These are phyloP conservation scores for Saccharomyces pastorianus DNA, from an alignment of 1,139 yeast genomes.

Conservation along the genomic window DNA sequence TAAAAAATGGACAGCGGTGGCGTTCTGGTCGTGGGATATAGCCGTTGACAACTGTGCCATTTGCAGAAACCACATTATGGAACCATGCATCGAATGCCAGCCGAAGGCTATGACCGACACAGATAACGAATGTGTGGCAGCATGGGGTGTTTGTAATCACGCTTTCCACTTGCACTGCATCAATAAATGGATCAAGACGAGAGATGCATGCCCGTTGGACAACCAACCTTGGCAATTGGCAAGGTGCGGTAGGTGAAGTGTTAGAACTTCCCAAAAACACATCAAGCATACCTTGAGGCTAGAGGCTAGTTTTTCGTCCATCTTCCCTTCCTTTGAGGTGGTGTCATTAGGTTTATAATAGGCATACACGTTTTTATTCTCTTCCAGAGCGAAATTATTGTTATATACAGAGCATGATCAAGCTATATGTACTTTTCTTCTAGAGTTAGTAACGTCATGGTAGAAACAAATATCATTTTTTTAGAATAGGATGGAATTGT, in stretches of 20 bases:
- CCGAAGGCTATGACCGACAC: conserved; percentile 63
- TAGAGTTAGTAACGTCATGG: not conserved
- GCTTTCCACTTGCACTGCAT: conserved; percentile 68
- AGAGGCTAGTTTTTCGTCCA: too few relatives aligned
- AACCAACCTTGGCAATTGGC: conserved; percentile 90
- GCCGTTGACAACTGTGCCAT: conserved; percentile 96
- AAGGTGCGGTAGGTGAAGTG: conserved; percentile 51
- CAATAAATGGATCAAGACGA: conserved; percentile 90
- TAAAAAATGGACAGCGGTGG: conserved; percentile 97
- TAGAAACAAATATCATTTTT: too few relatives aligned
- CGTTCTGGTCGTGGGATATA: conserved; percentile 99
- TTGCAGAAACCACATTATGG: conserved; percentile 97
- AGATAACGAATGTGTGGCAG: conserved; percentile 84
- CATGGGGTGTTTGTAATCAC: conserved; percentile 90
- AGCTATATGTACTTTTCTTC: not conserved
- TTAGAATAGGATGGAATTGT: too few relatives aligned
- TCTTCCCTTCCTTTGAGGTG: too few relatives aligned
- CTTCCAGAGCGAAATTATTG: not conserved
- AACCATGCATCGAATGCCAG: conserved; percentile 95
- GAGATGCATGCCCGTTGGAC: conserved; percentile 96
- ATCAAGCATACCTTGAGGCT: not conserved
- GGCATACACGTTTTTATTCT: not conserved
- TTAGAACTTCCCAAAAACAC: not conserved
- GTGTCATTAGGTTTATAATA: not conserved
- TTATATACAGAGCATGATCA: not conserved